Evolutionary conservation across 148 eudicot genomes (phyloP), one percentile per base, ranked within the genome.

Genomic region (Salicornia ramosissima): DNA sequence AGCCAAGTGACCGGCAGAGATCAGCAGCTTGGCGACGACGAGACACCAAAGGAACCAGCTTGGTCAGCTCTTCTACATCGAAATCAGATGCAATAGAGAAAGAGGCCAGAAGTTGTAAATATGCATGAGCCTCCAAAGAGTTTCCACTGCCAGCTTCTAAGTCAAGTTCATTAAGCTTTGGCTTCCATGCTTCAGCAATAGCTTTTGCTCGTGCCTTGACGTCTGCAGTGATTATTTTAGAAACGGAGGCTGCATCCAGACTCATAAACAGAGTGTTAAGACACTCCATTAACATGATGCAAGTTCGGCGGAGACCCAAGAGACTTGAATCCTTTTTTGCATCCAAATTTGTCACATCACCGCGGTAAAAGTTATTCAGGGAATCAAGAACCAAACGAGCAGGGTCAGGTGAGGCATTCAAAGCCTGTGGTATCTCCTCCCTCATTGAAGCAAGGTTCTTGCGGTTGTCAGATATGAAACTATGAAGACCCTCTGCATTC

Each of bases 101-200:
- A 71, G 96, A 89, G 67, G 87, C 88, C 71, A 95, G 74, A 71
- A 95, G 90, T 69, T 95, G 99, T 71, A 95, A 81, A 65, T 91
- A 95, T 74, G 97, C 99, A 83, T 95, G 99, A 74, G 99, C 99
- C 87, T 95, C 99, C 86, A 95, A 79, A 67, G 97, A 95, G 81
- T 95, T 95, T 55, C 99, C 99, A 79, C 87, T 91, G 77, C 87
- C 86, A 59, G 88, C 93, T 83, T 95, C 97, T 80, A 86, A 71
- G 57, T 91, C 97, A 71, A 95, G 97, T 57, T 87, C 87, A 76
- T 83, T 90, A 30, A 95, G 87, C 82, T 83, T 91, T 11, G 97
- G 97, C 79, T 87, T 89, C 99, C 99, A 95, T 68, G 85, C 88
- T 80, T 86, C 85, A 66, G 97, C 99, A 78, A 89, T 80, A 71